Conservation (phyloP, 495 filamentous ascomycete species). For the Annulohypoxylon stygium region DNA sequence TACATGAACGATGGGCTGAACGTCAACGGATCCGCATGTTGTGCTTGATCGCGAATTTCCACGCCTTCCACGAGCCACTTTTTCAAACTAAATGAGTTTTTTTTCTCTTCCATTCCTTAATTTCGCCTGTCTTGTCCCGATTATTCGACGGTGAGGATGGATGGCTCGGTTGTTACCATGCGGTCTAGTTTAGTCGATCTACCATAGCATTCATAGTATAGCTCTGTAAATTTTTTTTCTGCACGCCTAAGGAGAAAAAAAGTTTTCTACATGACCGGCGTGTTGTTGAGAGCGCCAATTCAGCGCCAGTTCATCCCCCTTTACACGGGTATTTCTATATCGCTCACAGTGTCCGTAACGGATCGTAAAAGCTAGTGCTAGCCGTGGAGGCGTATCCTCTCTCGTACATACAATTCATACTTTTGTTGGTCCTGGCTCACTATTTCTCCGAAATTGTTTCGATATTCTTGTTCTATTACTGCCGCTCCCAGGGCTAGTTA, state of each 20-base stretch:
- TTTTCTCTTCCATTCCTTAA: slow-evolving; percentile 26
- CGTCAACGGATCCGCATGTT: slow-evolving; percentile 38
- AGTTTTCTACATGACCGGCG: slow-evolving; percentile 24
- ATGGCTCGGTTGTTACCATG: slow-evolving; percentile 31
- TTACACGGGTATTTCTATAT: slow-evolving; percentile 9
- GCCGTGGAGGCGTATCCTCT: neutral
- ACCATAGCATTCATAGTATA: neutral
- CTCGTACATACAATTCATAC: slow-evolving; percentile 1
- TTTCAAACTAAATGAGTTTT: slow-evolving; percentile 26
- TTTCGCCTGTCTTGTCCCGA: slow-evolving; percentile 31
- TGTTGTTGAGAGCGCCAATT: slow-evolving; percentile 26
- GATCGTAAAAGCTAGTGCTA: neutral
- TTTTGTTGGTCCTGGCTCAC: neutral
- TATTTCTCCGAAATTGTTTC: slow-evolving; percentile 4
- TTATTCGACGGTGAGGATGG: slow-evolving; percentile 25
- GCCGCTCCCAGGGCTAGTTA: slow-evolving; percentile 10
- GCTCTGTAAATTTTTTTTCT: slow-evolving; percentile 33
- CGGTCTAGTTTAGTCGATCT: slow-evolving; percentile 21
- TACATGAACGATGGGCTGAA: slow-evolving; percentile 47
- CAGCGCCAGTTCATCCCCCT: neutral
- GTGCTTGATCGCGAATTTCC: slow-evolving; percentile 29
- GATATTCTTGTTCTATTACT: slow-evolving; percentile 1
- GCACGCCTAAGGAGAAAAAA: slow-evolving; percentile 28
- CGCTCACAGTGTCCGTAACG: slow-evolving; percentile 24
- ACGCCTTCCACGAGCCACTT: slow-evolving; percentile 26